These are phyloP conservation scores for Takashimella tepidaria DNA, from an alignment of 1,284 basidiomycete species.

Conservation along the genomic window DNA sequence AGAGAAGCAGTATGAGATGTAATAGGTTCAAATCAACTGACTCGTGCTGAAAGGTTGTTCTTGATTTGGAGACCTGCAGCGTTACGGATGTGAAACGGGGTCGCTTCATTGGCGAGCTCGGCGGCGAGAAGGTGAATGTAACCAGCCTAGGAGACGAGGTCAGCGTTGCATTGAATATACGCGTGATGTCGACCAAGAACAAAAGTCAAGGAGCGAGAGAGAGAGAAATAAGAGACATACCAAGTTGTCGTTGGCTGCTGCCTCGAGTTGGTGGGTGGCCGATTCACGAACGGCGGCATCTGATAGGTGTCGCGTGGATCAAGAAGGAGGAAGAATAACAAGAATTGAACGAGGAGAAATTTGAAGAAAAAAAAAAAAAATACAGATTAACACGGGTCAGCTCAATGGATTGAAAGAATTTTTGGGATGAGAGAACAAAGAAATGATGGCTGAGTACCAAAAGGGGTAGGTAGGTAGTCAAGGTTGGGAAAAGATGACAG, in stretches of 20 bases:
- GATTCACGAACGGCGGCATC: constrained; percentile 79
- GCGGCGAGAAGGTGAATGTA: constrained; percentile 83
- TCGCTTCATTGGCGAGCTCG: constrained; percentile 70
- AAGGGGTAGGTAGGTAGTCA: too few species aligned
- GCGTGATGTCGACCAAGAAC: not conserved
- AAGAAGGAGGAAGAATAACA: too few species aligned
- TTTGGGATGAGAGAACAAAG: too few species aligned
- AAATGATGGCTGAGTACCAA: too few species aligned
- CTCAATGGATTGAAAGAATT: constrained; percentile 23
- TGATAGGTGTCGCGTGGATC: constrained; percentile 49
- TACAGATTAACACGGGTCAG: too few species aligned
- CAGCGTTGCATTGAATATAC: too few species aligned
- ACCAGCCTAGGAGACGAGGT: constrained; percentile 57
- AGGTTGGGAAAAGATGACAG: too few species aligned
- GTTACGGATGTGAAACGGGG: constrained; percentile 73
- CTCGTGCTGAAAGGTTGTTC: constrained; percentile 86
- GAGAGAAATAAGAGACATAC: constrained; percentile 54
- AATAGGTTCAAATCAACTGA: constrained; percentile 50
- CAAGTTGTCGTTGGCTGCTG: constrained; percentile 76
- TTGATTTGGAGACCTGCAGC: constrained; percentile 95
- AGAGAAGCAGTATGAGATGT: constrained; percentile 1
- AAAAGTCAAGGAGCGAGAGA: too few species aligned
- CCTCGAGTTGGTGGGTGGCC: constrained; percentile 82
- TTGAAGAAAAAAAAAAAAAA: not conserved
- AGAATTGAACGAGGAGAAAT: constrained; percentile 1